Evolutionary conservation across 2,329 filamentous ascomycete species (phyloP), one percentile per base, ranked within the genome.

Genomic region (Phialemonium atrogriseum): DNA sequence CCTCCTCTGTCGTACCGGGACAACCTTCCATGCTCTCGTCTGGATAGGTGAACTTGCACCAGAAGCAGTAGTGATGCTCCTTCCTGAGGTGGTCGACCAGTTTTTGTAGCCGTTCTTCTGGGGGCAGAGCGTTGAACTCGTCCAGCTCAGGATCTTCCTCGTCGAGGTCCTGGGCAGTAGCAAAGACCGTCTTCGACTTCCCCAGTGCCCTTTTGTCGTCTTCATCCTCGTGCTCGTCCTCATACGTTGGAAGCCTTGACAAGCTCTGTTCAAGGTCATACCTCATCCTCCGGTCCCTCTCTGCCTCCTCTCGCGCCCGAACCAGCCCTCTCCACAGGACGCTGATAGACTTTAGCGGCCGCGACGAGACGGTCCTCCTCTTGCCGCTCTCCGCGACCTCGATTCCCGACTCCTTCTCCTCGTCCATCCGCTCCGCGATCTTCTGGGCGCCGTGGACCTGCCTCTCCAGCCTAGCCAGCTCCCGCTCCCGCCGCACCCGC

Each of bases 1-100:
- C 88, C 49, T 94, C 87, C 57, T 95, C 91, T 1, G 77, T 83
- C 21, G 80, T 34, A 1, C 91, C 91, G 0, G 91, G 89, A 64
- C 91, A 98, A 0, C 84, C 88, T 10, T 91, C 85, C 80, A 95
- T 79, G 21, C 63, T 58, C 21, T 62, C 63, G 48, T 86, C 77
- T 0, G 77, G 72, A 53, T 95, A 98, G 32, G 66, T 65, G 56
- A 72, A 82, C 55, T 95, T 96, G 59, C 91, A 98, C 84, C 88
- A 98, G 53, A 95, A 94, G 60, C 91, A 98, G 53, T 98, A 98
- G 26, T 68, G 59, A 49, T 86, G 75, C 49, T 72, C 71, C 29
- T 76, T 64, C 22, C 91, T 72, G 33, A 98, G 55, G 55, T 84
- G 78, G 12, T 60, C 54, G 8, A 94, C 69, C 10, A 93, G 55